phyloP scores from a whole-genome alignment of 352 stramenopile species.

The Globisporangium paroecandrum region DNA sequence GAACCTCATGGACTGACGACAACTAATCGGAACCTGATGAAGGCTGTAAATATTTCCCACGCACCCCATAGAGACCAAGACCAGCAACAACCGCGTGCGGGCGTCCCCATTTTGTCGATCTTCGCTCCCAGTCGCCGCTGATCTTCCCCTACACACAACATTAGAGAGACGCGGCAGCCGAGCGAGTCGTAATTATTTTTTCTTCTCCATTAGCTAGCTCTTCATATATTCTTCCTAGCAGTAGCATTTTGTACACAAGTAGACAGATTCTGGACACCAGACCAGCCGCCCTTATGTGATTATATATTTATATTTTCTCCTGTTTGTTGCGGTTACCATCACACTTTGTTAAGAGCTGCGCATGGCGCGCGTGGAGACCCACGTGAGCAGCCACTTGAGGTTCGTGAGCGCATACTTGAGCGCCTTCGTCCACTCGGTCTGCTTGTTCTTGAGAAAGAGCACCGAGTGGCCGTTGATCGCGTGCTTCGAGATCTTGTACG shows the following conservation, averaged over 20 bases:
- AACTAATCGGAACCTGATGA: neutral
- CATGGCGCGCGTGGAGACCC: constrained; percentile 43
- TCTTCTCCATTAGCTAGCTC: neutral
- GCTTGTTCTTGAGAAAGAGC: constrained; percentile 77
- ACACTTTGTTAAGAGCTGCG: neutral
- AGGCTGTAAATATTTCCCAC: neutral
- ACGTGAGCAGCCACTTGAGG: constrained; percentile 82
- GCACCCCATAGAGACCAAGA: constrained; percentile 8
- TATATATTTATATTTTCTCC: constrained; percentile 16
- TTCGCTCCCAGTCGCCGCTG: neutral
- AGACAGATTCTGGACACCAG: constrained; percentile 7
- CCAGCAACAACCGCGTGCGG: neutral
- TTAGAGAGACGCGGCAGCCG: neutral
- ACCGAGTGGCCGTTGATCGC: constrained; percentile 67
- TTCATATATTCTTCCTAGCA: neutral
- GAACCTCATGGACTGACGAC: constrained; percentile 33
- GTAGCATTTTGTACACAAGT: constrained; percentile 20
- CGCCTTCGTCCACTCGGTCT: constrained; percentile 83
- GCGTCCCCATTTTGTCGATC: neutral
- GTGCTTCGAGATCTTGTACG: constrained; percentile 80
- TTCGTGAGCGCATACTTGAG: constrained; percentile 84
- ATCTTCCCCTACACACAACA: neutral
- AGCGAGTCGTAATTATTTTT: constrained; percentile 21
- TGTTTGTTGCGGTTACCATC: neutral
- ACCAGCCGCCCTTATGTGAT: constrained; percentile 5